Conservation (phyloP, 176 grass and related monocot genomes). For the Saccharum spontaneum region DNA sequence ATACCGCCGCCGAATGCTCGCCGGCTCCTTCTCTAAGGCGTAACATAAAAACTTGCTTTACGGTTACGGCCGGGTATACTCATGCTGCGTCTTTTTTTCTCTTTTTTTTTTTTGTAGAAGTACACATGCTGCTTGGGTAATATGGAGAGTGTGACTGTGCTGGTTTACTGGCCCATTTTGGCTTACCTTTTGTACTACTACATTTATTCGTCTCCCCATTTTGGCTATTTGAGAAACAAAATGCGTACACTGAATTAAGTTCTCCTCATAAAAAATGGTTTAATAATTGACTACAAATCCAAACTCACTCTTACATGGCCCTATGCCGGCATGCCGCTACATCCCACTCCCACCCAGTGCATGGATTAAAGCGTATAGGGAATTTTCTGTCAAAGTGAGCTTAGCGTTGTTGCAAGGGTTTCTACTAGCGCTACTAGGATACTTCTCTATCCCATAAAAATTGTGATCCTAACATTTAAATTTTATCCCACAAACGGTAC, state of each 20-base stretch:
- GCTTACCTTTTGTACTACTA: background rate
- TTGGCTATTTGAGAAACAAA: background rate
- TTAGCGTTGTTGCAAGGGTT: no score
- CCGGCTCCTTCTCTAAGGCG: background rate
- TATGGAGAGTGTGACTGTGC: background rate
- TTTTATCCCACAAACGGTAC: no score
- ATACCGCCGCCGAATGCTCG: background rate
- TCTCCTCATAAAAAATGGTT: background rate
- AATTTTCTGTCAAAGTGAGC: no score
- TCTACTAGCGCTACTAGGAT: no score
- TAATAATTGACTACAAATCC: no score
- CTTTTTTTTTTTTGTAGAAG: background rate
- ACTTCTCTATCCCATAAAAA: no score
- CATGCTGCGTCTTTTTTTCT: background rate
- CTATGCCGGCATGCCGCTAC: no score
- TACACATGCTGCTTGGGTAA: background rate
- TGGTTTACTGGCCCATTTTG: background rate
- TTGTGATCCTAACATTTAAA: no score
- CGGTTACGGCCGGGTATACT: background rate
- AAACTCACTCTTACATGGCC: no score
- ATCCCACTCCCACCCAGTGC: no score
- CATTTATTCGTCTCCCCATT: background rate
- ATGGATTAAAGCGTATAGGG: no score
- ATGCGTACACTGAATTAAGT: background rate
- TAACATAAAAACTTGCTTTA: background rate